Percentiles rank a stretch among this genome's conserved stretches.
Evolutionary conservation across 495 filamentous ascomycete species (phyloP).

Genomic region (Penicillium pancosmium): DNA sequence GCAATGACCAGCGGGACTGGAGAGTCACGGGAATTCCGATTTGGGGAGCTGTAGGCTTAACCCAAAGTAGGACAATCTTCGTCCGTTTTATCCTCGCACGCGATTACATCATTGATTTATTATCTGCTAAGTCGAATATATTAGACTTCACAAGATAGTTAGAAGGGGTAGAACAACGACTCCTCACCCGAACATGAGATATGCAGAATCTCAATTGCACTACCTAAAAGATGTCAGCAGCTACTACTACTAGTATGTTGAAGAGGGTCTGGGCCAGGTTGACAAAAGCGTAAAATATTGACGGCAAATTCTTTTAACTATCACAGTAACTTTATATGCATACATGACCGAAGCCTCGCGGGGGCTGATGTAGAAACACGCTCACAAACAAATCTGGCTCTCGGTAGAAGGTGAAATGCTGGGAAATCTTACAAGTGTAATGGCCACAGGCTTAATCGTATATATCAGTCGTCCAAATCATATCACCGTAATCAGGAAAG

Average conservation of each 20-base stretch:
- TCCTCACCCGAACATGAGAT: too few relatives aligned
- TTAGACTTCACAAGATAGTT: too few relatives aligned
- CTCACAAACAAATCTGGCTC: constrained; percentile 14
- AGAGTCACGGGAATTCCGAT: constrained; percentile 13
- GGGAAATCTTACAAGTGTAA: neutral
- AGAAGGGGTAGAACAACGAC: too few relatives aligned
- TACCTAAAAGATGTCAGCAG: too few relatives aligned
- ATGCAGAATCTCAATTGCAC: too few relatives aligned
- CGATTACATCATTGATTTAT: too few relatives aligned
- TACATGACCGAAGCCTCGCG: constrained; percentile 23
- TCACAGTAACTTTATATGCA: constrained; percentile 33
- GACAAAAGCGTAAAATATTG: neutral
- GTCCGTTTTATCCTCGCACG: neutral
- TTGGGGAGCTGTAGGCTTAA: neutral
- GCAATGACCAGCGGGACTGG: neutral
- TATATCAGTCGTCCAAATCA: constrained; percentile 27
- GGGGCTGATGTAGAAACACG: constrained; percentile 8
- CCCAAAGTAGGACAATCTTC: neutral
- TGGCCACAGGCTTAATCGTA: constrained; percentile 7
- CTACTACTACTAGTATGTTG: too few relatives aligned
- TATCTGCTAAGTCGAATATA: too few relatives aligned
- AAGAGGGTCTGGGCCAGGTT: neutral
- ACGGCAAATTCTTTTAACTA: constrained; percentile 11
- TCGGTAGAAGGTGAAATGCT: constrained; percentile 9
- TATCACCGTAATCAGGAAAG: constrained; percentile 16